Evolutionary conservation across 306 rosid genomes (phyloP).

Genomic region (Cicer pinnatifidum): DNA sequence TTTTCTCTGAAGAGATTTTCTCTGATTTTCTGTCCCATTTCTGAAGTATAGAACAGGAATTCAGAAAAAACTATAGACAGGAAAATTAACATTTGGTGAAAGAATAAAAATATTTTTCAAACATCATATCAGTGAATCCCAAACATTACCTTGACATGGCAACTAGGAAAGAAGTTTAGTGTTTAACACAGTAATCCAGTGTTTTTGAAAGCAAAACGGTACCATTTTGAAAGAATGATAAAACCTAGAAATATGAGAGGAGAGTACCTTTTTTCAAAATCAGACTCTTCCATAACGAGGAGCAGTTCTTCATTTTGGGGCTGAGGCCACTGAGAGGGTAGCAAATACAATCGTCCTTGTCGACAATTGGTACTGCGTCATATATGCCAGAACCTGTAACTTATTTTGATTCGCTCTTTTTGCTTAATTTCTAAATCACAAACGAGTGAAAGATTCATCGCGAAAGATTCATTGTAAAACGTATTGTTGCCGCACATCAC

Average conservation of each 20-base stretch:
- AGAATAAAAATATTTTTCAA: not conserved
- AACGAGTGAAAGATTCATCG: no score
- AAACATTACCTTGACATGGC: not conserved
- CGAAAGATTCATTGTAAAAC: no score
- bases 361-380: slow-evolving; percentile 84
- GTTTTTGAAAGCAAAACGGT: not conserved
- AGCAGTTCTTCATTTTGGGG: slow-evolving; percentile 89
- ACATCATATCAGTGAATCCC: no score
- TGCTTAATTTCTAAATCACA: not conserved
- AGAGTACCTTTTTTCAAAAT: slow-evolving; percentile 76
- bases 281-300: slow-evolving; percentile 90
- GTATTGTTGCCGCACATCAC: no score
- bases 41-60: no score
- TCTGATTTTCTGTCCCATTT: not conserved
- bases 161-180: not conserved
- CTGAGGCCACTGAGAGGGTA: slow-evolving; percentile 91
- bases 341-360: slow-evolving; percentile 66
- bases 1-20: not conserved
- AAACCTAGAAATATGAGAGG: not conserved
- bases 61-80: no score
- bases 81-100: not conserved
- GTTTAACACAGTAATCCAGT: not conserved
- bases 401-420: slow-evolving; percentile 36
- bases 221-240: not conserved
- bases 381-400: slow-evolving; percentile 92